Conservation (phyloP, 306 rosid genomes). For the Oemleria cerasiformis region DNA sequence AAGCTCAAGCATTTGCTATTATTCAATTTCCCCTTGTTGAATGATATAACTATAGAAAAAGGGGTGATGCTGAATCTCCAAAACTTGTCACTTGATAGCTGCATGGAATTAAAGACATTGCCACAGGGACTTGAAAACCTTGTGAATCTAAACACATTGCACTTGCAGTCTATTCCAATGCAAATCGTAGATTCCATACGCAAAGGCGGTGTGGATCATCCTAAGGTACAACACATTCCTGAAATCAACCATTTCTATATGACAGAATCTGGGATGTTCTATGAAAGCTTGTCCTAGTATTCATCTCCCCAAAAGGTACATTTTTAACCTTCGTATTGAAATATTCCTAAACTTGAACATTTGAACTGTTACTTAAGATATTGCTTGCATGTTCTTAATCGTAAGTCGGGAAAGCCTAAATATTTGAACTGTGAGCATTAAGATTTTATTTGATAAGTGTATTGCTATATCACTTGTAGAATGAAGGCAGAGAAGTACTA, state of each 20-base stretch:
- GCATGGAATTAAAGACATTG: constrained; percentile 7
- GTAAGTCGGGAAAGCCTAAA: too few species aligned
- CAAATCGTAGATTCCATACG: neutral
- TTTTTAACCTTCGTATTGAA: too few species aligned
- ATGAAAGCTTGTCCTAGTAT: neutral
- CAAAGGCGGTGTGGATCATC: neutral
- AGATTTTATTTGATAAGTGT: too few species aligned
- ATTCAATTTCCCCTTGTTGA: neutral
- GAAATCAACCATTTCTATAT: too few species aligned
- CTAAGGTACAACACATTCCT: neutral
- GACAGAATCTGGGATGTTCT: neutral
- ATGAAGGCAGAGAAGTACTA: too few species aligned
- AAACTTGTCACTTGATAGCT: neutral
- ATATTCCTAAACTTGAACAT: too few species aligned
- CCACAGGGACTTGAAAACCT: constrained; percentile 22
- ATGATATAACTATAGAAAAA: neutral
- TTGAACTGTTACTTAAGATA: too few species aligned
- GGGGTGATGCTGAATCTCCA: constrained; percentile 15
- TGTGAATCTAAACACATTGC: neutral
- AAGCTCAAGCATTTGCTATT: constrained; percentile 8
- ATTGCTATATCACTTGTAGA: too few species aligned
- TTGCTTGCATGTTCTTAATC: too few species aligned
- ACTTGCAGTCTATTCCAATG: neutral
- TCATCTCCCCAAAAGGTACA: too few species aligned
- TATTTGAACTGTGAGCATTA: too few species aligned